phyloP scores from a whole-genome alignment of 345 rosid genomes.

The Excoecaria cochinchinensis region DNA sequence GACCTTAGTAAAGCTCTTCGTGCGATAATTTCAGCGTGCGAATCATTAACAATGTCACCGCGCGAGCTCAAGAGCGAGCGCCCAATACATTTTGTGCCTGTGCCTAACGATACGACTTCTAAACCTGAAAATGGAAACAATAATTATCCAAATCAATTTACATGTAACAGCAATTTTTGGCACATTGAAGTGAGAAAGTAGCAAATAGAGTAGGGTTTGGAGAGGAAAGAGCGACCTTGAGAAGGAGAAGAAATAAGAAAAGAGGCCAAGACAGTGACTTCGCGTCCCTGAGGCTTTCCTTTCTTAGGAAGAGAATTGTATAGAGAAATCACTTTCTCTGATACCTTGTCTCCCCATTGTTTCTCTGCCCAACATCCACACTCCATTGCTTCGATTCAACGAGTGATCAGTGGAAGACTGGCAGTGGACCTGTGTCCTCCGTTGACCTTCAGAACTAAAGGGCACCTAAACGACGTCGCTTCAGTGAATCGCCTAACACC shows the following conservation, averaged over 20 bases:
- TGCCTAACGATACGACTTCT: constrained; percentile 75
- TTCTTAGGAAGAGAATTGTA: constrained; percentile 70
- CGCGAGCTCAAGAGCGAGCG: constrained; percentile 56
- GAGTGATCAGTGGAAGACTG: too few relatives aligned
- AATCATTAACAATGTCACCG: constrained; percentile 83
- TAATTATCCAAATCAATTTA: background rate
- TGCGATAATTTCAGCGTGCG: constrained; percentile 84
- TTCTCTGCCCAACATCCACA: constrained; percentile 4
- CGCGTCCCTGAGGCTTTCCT: constrained; percentile 95
- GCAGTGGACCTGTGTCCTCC: too few relatives aligned
- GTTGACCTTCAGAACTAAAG: too few relatives aligned
- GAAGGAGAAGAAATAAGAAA: constrained; percentile 80
- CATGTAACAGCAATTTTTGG: background rate
- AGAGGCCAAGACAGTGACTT: constrained; percentile 74
- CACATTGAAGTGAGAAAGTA: background rate
- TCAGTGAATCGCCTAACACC: background rate
- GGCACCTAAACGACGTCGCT: background rate
- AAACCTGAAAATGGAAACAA: constrained; percentile 33
- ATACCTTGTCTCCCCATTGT: constrained; percentile 53
- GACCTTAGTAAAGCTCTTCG: constrained; percentile 82
- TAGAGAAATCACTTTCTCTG: constrained; percentile 49
- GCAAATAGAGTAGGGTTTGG: background rate
- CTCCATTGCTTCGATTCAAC: constrained; percentile 12
- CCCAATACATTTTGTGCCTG: constrained; percentile 85
- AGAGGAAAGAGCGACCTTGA: constrained; percentile 39